Evolutionary conservation across 2,329 filamentous ascomycete species (phyloP).

Genomic region (Lachnellula cervina): DNA sequence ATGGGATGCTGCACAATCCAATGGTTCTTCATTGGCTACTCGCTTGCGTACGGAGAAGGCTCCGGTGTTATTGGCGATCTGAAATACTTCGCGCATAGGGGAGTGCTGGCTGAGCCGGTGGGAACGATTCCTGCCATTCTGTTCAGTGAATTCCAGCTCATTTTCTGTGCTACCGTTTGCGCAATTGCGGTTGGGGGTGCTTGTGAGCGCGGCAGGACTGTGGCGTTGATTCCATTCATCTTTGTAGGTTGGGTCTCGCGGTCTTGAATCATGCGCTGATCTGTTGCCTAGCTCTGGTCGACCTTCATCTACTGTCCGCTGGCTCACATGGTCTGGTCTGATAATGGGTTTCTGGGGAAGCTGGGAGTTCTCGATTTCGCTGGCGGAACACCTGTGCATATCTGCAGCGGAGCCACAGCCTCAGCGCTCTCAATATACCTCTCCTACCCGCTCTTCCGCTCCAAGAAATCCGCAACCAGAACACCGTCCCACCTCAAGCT

Average conservation of each 20-base stretch:
- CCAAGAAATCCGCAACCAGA: conserved; percentile 44
- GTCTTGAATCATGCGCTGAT: too few relatives aligned
- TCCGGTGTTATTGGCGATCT: conserved; percentile 58
- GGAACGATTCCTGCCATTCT: conserved; percentile 58
- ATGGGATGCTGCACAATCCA: conserved; percentile 49
- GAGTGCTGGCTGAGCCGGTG: conserved; percentile 55
- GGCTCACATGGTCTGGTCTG: conserved; percentile 75
- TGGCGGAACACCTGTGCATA: conserved; percentile 70
- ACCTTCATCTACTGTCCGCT: conserved; percentile 70
- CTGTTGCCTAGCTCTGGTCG: conserved; percentile 45
- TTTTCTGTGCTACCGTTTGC: conserved; percentile 57
- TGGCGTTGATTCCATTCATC: conserved; percentile 61
- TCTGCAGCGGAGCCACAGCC: conserved; percentile 65
- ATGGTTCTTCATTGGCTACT: conserved; percentile 59
- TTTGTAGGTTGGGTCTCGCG: conserved; percentile 44
- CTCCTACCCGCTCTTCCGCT: conserved; percentile 62
- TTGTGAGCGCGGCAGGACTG: conserved; percentile 56
- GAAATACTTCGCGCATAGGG: conserved; percentile 54
- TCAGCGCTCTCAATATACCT: conserved; percentile 71
- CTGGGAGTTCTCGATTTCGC: conserved; percentile 70
- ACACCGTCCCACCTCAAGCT: conserved; percentile 44
- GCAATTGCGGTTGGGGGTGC: conserved; percentile 46
- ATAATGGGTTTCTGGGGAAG: conserved; percentile 64
- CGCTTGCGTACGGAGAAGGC: conserved; percentile 54
- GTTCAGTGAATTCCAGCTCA: conserved; percentile 60